Evolutionary conservation across 441 rosid species (phyloP).

Genomic region (Raphanus hybrid): DNA sequence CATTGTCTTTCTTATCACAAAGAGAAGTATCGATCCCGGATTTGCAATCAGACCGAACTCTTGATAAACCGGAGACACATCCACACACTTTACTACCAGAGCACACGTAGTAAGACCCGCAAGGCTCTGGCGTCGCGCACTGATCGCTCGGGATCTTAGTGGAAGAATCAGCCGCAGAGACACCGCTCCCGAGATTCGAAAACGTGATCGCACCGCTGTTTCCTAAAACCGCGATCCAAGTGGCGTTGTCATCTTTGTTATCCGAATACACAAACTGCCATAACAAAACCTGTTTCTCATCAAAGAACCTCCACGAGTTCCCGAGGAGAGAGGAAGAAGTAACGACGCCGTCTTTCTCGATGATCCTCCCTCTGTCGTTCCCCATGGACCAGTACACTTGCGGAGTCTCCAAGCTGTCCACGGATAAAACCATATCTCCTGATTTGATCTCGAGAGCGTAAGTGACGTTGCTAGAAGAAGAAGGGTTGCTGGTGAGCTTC

Average conservation of each 20-base stretch:
- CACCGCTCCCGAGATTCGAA: slow-evolving; percentile 47
- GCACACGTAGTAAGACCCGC: slow-evolving; percentile 69
- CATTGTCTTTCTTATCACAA: slow-evolving; percentile 41
- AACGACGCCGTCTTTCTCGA: slow-evolving; percentile 52
- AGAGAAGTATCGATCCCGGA: slow-evolving; percentile 59
- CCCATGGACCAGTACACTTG: slow-evolving; percentile 90
- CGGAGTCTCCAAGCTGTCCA: slow-evolving; percentile 51
- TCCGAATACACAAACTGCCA: slow-evolving; percentile 59
- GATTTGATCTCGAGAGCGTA: slow-evolving; percentile 75
- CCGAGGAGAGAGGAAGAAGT: slow-evolving; percentile 50
- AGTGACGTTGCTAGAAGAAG: slow-evolving; percentile 56
- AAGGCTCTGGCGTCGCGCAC: slow-evolving; percentile 79
- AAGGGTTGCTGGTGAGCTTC: slow-evolving; percentile 68
- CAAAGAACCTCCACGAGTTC: slow-evolving; percentile 88
- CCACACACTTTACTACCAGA: slow-evolving; percentile 56
- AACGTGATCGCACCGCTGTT: slow-evolving; percentile 67
- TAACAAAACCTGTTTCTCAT: slow-evolving; percentile 50
- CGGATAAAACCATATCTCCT: slow-evolving; percentile 75
- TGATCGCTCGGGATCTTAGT: slow-evolving; percentile 63
- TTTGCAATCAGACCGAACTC: slow-evolving; percentile 49
- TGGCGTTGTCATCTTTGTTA: slow-evolving; percentile 51
- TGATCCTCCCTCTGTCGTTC: slow-evolving; percentile 51
- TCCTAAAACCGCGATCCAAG: slow-evolving; percentile 78
- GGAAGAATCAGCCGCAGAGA: slow-evolving; percentile 41
- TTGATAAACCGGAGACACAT: slow-evolving; percentile 64